Conservation (phyloP, 495 filamentous ascomycete genomes). For the Tuber indicum region DNA sequence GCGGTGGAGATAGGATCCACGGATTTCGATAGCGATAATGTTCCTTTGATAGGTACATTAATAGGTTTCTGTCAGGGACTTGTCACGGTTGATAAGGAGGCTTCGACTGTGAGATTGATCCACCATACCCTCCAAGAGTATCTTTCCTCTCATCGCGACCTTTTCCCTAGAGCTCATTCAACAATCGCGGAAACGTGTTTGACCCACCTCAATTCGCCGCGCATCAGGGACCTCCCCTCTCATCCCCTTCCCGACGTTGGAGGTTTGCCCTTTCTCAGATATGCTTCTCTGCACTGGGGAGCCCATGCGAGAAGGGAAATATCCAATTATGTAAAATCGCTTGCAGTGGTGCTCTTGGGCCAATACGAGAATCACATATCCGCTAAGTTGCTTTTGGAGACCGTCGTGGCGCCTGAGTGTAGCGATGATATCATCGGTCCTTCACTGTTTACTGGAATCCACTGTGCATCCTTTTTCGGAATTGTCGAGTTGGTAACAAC, state of each 20-base stretch:
- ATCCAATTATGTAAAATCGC: not conserved
- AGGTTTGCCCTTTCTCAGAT: not conserved
- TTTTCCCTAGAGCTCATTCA: not conserved
- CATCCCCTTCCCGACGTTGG: not conserved
- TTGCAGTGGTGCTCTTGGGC: not conserved
- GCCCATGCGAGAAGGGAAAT: not conserved
- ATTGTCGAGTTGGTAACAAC: not conserved
- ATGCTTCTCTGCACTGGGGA: not conserved
- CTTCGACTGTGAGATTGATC: not conserved
- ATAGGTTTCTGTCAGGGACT: not conserved
- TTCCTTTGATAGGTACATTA: not conserved
- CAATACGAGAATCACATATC: not conserved
- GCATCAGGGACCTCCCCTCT: not conserved
- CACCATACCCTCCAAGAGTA: not conserved
- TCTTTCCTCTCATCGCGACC: not conserved
- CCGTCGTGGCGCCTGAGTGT: not conserved
- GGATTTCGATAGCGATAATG: not conserved
- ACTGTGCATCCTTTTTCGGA: not conserved
- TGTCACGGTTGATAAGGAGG: conserved; percentile 17
- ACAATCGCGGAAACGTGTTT: not conserved
- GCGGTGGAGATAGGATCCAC: not conserved
- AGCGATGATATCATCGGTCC: not conserved
- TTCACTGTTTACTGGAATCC: not conserved
- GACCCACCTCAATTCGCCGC: not conserved
- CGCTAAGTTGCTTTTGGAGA: not conserved